Base-by-base conservation (phyloP, 495 filamentous ascomycete species). In the Xylaria bambusicola region DNA sequence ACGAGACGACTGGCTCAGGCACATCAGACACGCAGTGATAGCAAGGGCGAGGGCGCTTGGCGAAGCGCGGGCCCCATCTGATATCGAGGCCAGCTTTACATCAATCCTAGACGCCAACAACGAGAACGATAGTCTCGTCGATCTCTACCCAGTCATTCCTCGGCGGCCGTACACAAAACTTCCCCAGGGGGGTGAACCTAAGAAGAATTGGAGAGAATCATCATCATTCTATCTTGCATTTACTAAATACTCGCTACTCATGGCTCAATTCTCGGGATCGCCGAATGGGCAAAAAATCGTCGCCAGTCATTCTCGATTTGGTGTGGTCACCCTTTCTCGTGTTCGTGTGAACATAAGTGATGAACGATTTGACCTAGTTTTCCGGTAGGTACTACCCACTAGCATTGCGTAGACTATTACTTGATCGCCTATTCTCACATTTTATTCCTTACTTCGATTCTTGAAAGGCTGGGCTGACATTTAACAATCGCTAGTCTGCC, bases 191-290 rank as follows among this genome's bases (percentile, higher is more conserved):
- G 68, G 72, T 23, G 74, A 77, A 35, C 46, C 47, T 46, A 70
- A 64, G 52, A 75, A 75, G 61, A 86, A 88, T 26, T 89, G 89
- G 52, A 83, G 86, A 23, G 94, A 97, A 60, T 84, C 92, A 62
- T 77, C 94, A 17, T 84, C 89, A 18, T 96, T 88, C 68, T 97
- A 96, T 70, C 83, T 98, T 49, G 90, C 86, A 0, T 84, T 98
- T 65, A 93, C 92, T 17, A 80, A 89, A 17, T 87, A 94, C 74
- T 88, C 91, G 56, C 78, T 96, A 49, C 88, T 96, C 72, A 66
- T 97, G 18, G 82, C 95, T 17, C 88, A 91, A 40, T 73, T 93
- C 58, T 83, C 86, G 15, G 90, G 86, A 68, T 70, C 64, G 42
- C 64, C 71, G 26, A 47, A 52, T 21, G 50, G 53, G 4, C 59